These are phyloP conservation scores for Neofusicoccum ribis DNA, from an alignment of 2,329 filamentous ascomycete genomes.

Conservation along the genomic window DNA sequence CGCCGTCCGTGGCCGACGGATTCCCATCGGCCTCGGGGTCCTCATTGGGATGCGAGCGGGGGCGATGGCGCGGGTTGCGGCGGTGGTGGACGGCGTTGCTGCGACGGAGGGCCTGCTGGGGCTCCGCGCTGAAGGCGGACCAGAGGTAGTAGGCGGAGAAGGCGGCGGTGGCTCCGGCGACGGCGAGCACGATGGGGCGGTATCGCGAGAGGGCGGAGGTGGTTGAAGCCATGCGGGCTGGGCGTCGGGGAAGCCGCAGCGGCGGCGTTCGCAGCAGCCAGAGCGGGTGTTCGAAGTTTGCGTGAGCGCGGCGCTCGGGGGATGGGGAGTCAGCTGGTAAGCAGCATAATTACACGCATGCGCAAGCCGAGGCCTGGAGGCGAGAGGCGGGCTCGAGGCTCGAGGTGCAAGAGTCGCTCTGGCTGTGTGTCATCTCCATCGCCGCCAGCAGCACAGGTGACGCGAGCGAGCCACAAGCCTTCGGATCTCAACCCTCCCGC, in stretches of 20 bases:
- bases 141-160: conserved; percentile 63
- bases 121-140: conserved; percentile 35
- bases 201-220: conserved; percentile 39
- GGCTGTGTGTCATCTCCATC: background rate
- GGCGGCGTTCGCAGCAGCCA: background rate
- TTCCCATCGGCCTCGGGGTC: background rate
- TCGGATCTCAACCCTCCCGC: background rate
- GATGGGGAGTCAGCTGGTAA: conserved; percentile 7
- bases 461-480: background rate
- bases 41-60: conserved; percentile 26
- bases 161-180: conserved; percentile 58
- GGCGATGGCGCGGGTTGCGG: conserved; percentile 36
- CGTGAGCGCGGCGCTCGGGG: conserved; percentile 11
- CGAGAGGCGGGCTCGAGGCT: background rate
- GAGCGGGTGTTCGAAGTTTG: background rate
- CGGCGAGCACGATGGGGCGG: conserved; percentile 54
- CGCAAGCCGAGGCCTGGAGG: background rate
- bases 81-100: conserved; percentile 66
- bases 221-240: conserved; percentile 23
- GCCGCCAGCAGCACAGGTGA: background rate
- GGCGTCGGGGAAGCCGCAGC: conserved; percentile 9
- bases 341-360: conserved; percentile 14
- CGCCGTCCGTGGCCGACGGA: background rate
- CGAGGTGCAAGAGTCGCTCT: background rate
- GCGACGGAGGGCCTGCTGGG: conserved; percentile 52